Conservation (phyloP, 148 eudicot genomes). For the Cornus kousa region DNA sequence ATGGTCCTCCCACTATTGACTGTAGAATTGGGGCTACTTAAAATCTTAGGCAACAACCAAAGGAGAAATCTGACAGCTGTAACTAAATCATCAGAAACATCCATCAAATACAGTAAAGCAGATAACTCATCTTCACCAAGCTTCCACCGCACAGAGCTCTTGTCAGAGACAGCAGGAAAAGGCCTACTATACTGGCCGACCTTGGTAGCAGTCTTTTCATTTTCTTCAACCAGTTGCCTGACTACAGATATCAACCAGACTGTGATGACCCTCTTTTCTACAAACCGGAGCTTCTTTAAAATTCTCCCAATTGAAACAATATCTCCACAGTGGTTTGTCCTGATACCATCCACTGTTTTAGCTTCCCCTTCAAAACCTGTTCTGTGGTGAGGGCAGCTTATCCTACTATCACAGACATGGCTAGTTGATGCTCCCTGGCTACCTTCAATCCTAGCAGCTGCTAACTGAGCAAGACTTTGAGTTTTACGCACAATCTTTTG, state of each 20-base stretch:
- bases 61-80: conserved; percentile 76
- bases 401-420: conserved; percentile 87
- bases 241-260: conserved; percentile 71
- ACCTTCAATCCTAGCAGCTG: conserved; percentile 86
- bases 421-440: conserved; percentile 99
- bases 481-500: conserved; percentile 88
- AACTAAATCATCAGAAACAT: conserved; percentile 65
- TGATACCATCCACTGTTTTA: conserved; percentile 40
- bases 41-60: conserved; percentile 84
- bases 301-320: conserved; percentile 63
- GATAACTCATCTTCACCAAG: conserved; percentile 96
- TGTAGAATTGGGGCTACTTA: conserved; percentile 43
- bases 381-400: conserved; percentile 78
- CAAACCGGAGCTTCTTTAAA: conserved; percentile 61
- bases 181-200: conserved; percentile 52
- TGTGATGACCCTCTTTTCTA: conserved; percentile 65
- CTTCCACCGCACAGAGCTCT: conserved; percentile 62
- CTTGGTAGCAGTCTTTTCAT: conserved; percentile 54
- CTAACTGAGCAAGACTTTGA: conserved; percentile 92
- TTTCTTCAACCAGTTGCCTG: conserved; percentile 71
- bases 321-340: conserved; percentile 40
- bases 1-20: conserved; percentile 66
- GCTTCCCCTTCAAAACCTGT: conserved; percentile 54
- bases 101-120: conserved; percentile 74
- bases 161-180: conserved; percentile 60